phyloP scores from a whole-genome alignment of 2,329 filamentous ascomycete species.

The Pseudodiploospora longispora region DNA sequence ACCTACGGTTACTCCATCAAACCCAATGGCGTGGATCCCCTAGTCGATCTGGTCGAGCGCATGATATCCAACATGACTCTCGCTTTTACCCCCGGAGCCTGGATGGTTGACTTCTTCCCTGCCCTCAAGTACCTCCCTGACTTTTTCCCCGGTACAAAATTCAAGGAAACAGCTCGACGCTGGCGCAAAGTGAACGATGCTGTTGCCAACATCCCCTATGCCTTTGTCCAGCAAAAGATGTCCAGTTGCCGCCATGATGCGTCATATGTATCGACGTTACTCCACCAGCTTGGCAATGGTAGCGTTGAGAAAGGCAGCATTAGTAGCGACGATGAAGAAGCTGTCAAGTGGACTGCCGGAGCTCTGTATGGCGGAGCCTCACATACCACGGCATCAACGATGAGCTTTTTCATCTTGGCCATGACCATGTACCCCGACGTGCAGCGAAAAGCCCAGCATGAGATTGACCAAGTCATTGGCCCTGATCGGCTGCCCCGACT shows the following conservation, averaged over 20 bases:
- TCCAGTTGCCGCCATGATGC: slow-evolving; percentile 6
- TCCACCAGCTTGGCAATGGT: background rate
- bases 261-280: slow-evolving; percentile 19
- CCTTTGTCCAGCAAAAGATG: slow-evolving; percentile 22
- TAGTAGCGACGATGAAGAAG: slow-evolving; percentile 13
- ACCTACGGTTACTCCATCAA: slow-evolving; percentile 25
- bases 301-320: too few relatives aligned
- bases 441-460: slow-evolving; percentile 17
- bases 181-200: slow-evolving; percentile 15
- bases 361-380: slow-evolving; percentile 22
- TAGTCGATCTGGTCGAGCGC: slow-evolving; percentile 20
- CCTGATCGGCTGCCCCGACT: slow-evolving; percentile 18
- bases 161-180: slow-evolving; percentile 19
- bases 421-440: slow-evolving; percentile 16
- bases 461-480: slow-evolving; percentile 22
- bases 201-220: slow-evolving; percentile 19
- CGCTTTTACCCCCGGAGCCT: slow-evolving; percentile 21
- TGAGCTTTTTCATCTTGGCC: slow-evolving; percentile 17
- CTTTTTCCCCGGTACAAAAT: slow-evolving; percentile 20
- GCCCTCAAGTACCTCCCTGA: slow-evolving; percentile 21
- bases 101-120: slow-evolving; percentile 26
- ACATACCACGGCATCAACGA: slow-evolving; percentile 20
- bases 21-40: slow-evolving; percentile 18
- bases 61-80: slow-evolving; percentile 21
- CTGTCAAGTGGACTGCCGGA: slow-evolving; percentile 16